phyloP scores from a whole-genome alignment of 768 basidiomycete genomes.

The Trametes villosa region DNA sequence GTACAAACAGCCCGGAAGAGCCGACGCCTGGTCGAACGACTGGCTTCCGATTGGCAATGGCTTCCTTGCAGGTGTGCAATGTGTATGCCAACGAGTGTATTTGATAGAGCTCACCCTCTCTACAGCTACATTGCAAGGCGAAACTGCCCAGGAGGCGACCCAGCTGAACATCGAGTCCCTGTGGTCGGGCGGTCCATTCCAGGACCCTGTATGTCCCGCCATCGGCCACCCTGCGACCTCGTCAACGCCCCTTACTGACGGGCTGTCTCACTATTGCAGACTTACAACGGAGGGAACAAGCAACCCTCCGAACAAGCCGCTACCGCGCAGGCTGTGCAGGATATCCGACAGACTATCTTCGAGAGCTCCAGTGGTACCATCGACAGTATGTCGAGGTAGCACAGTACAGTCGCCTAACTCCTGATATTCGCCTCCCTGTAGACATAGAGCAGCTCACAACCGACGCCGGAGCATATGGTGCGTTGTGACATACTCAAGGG shows the following conservation, averaged over 20 bases:
- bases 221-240: background rate
- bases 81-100: background rate
- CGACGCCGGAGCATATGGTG: conserved; percentile 65
- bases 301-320: conserved; percentile 46
- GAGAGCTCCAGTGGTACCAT: conserved; percentile 61
- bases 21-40: conserved; percentile 55
- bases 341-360: conserved; percentile 61
- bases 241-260: background rate
- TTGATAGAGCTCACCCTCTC: background rate
- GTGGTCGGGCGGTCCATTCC: conserved; percentile 77
- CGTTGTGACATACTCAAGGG: conserved; percentile 10
- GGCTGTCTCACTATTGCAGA: conserved; percentile 35
- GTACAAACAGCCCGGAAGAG: conserved; percentile 56
- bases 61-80: conserved; percentile 59
- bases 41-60: conserved; percentile 78
- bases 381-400: conserved; percentile 43
- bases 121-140: conserved; percentile 68
- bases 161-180: conserved; percentile 78
- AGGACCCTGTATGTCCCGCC: conserved; percentile 53
- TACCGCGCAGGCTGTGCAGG: conserved; percentile 54
- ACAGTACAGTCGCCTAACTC: background rate
- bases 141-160: conserved; percentile 58
- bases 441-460: conserved; percentile 59
- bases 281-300: conserved; percentile 76
- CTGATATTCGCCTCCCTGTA: conserved; percentile 28